Conservation (phyloP, 257 asterid genomes). For the Ajuga chamaepitys region DNA sequence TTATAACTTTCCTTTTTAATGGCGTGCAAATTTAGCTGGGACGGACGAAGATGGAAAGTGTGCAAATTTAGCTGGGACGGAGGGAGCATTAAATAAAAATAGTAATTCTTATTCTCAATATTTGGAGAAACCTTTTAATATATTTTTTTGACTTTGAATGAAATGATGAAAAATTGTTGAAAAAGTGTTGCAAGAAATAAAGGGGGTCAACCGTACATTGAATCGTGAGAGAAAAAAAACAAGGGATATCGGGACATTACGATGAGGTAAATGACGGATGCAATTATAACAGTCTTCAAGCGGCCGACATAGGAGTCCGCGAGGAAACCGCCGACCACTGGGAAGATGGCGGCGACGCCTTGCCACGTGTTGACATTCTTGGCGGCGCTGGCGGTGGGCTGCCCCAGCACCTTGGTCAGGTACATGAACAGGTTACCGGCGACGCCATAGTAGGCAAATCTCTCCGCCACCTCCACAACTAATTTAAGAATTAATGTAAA, state of each 20-base stretch:
- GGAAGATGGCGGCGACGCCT: constrained; percentile 61
- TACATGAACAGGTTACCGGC: constrained; percentile 53
- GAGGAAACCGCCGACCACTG: constrained; percentile 50
- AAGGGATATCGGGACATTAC: constrained; percentile 16
- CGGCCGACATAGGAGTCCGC: constrained; percentile 71
- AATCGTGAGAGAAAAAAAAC: not conserved
- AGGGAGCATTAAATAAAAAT: too few relatives aligned
- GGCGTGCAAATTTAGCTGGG: too few relatives aligned
- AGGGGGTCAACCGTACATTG: not conserved
- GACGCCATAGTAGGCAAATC: constrained; percentile 58
- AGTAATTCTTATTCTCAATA: too few relatives aligned
- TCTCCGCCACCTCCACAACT: constrained; percentile 68
- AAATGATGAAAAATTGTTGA: not conserved
- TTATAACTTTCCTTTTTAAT: too few relatives aligned
- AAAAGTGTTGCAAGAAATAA: not conserved
- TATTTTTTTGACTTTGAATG: not conserved
- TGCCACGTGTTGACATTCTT: constrained; percentile 57
- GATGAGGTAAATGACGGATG: constrained; percentile 41
- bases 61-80: too few relatives aligned
- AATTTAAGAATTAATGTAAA: not conserved
- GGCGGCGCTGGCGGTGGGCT: constrained; percentile 58
- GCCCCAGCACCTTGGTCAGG: constrained; percentile 41
- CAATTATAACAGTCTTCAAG: constrained; percentile 39
- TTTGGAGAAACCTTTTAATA: too few relatives aligned
- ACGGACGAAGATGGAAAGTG: too few relatives aligned